Evolutionary conservation across 164 flowering plant species (phyloP), one percentile per base, ranked within the genome.

Genomic region (Protea cynaroides): DNA sequence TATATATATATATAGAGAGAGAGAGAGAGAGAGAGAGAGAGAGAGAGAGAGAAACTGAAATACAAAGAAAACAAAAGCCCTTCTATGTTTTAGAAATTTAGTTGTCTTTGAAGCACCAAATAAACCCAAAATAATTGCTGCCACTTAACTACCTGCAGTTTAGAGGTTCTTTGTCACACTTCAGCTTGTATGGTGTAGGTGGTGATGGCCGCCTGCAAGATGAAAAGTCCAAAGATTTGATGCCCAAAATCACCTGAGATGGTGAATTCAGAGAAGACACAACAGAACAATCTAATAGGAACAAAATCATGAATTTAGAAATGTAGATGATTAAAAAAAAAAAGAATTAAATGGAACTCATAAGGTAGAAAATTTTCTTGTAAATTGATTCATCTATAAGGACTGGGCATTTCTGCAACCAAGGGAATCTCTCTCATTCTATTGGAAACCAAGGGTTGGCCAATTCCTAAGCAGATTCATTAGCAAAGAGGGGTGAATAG

Each of bases 91-190:
- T 9, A 40, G 46, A 8, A 3, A 6, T 40, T 10, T 8, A 29
- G 34, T 5, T 8, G 8, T 40, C 46, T 40, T 40, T 12, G 46
- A 40, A 40, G 34, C 34, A 29, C 5, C 34, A 40, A 40, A 40
- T 12, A 40, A 40, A 40, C 4, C 8, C 4, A 9, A 0, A 25
- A 10, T 22, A 50, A 10, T 21, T 21, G 44, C 51, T 25, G 23
- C 43, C 7, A 34, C 69, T 65, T 58, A 68, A 51, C 75, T 84
- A 94, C 99, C 99, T 64, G 60, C 81, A 70, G 79, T 84, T 94
- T 74, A 94, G 70, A 61, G 82, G 74, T 61, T 94, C 96, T 70
- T 81, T 91, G 12, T 94, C 96, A 74, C 96, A 91, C 88, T 80
- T 91, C 80, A 94, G 73, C 74, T 86, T 91, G 84, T 89, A 92